Conservation (phyloP, 306 rosid genomes). For the Pterocarpus macrocarpus region DNA sequence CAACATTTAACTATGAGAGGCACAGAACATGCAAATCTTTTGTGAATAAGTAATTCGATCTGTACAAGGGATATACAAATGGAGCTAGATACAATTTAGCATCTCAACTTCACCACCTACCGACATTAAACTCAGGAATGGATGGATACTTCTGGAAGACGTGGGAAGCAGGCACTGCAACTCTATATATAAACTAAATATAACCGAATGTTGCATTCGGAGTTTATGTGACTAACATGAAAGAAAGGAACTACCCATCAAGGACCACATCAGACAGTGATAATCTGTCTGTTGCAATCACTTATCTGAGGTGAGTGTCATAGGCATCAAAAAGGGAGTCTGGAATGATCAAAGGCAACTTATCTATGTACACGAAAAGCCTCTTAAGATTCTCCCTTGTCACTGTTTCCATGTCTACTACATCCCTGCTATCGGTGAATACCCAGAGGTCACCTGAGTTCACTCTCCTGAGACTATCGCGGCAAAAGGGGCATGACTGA, state of each 20-base stretch:
- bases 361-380: slow-evolving; percentile 90
- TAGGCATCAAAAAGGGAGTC: slow-evolving; percentile 81
- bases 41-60: slow-evolving; percentile 52
- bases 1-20: not conserved
- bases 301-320: slow-evolving; percentile 81
- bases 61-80: slow-evolving; percentile 90
- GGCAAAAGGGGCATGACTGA: slow-evolving; percentile 93
- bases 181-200: slow-evolving; percentile 62
- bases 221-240: slow-evolving; percentile 47
- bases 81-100: slow-evolving; percentile 67
- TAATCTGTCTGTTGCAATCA: slow-evolving; percentile 48
- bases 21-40: slow-evolving; percentile 50
- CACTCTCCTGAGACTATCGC: slow-evolving; percentile 92
- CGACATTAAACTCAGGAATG: slow-evolving; percentile 61
- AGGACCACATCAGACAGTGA: slow-evolving; percentile 45
- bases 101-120: slow-evolving; percentile 76
- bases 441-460: slow-evolving; percentile 93
- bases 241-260: slow-evolving; percentile 45
- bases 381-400: slow-evolving; percentile 88
- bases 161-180: slow-evolving; percentile 66
- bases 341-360: slow-evolving; percentile 82
- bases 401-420: slow-evolving; percentile 82
- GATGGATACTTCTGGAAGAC: slow-evolving; percentile 51
- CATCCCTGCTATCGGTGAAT: slow-evolving; percentile 75
- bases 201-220: slow-evolving; percentile 46